These are phyloP conservation scores for Cladosporium sp. DNA, from an alignment of 2,329 filamentous ascomycete genomes.

Conservation along the genomic window DNA sequence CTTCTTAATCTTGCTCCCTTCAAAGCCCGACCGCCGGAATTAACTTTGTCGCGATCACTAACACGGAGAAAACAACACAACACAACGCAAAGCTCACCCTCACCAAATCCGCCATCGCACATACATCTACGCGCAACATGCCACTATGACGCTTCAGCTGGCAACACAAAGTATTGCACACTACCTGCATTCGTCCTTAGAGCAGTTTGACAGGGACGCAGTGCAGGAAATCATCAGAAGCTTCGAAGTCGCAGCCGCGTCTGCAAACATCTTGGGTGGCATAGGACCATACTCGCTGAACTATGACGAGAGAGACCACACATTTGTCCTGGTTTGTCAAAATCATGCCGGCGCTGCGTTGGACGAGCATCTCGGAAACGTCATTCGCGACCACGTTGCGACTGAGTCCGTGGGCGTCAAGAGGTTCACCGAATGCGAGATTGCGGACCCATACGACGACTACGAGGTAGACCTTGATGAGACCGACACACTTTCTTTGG, in stretches of 20 bases:
- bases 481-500: not conserved
- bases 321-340: conserved; percentile 1
- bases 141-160: not conserved
- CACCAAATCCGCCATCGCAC: no score
- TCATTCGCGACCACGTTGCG: not conserved
- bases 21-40: not conserved
- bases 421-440: conserved; percentile 21
- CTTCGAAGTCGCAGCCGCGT: conserved; percentile 17
- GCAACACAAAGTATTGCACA: not conserved
- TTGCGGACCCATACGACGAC: conserved; percentile 17
- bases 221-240: not conserved
- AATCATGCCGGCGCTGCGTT: not conserved
- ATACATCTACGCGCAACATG: not conserved
- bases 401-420: not conserved
- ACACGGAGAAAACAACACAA: not conserved
- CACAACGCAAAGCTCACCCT: not conserved
- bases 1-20: not conserved
- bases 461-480: conserved; percentile 5
- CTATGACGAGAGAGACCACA: conserved; percentile 4
- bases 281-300: conserved; percentile 15
- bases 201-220: conserved; percentile 21
- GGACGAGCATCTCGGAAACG: not conserved
- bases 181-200: conserved; percentile 27
- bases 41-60: no score
- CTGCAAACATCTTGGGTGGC: conserved; percentile 21